Conservation (phyloP, 768 basidiomycete species). For the Cystofilobasidium capitatum region DNA sequence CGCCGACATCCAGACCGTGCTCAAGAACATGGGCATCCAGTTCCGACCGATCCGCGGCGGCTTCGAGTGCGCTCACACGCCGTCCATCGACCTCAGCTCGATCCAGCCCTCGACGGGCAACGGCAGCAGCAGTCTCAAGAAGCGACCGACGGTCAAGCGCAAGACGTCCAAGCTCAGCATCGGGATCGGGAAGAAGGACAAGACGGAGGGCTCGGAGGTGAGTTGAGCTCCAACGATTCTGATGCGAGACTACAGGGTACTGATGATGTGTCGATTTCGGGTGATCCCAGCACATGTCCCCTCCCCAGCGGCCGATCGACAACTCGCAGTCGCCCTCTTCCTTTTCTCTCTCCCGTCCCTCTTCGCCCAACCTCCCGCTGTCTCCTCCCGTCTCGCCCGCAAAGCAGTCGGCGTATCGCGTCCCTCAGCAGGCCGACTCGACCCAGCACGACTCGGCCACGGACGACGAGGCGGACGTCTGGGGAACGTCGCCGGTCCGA, state of each 20-base stretch:
- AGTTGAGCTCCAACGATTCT: neutral
- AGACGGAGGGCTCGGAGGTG: neutral
- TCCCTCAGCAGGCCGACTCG: constrained; percentile 19
- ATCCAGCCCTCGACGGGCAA: constrained; percentile 41
- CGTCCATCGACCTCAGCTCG: constrained; percentile 81
- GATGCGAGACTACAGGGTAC: too few species aligned
- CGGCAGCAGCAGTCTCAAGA: neutral
- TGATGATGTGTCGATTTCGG: neutral
- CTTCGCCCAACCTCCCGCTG: constrained; percentile 11
- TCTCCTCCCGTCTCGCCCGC: constrained; percentile 27
- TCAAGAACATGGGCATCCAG: constrained; percentile 91
- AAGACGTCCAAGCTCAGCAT: constrained; percentile 29
- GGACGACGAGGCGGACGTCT: constrained; percentile 39
- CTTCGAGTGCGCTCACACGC: constrained; percentile 91
- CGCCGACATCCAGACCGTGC: constrained; percentile 69
- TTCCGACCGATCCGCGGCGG: constrained; percentile 82
- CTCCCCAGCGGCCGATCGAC: neutral
- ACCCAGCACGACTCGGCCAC: neutral
- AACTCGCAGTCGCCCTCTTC: neutral
- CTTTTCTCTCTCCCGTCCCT: neutral
- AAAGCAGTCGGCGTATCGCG: neutral
- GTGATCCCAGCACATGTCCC: neutral
- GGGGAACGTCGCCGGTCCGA: constrained; percentile 20
- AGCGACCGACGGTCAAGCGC: constrained; percentile 25
- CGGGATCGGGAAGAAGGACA: constrained; percentile 8